phyloP scores from a whole-genome alignment of 495 filamentous ascomycete genomes.

The Hypomontagnella monticulosa region DNA sequence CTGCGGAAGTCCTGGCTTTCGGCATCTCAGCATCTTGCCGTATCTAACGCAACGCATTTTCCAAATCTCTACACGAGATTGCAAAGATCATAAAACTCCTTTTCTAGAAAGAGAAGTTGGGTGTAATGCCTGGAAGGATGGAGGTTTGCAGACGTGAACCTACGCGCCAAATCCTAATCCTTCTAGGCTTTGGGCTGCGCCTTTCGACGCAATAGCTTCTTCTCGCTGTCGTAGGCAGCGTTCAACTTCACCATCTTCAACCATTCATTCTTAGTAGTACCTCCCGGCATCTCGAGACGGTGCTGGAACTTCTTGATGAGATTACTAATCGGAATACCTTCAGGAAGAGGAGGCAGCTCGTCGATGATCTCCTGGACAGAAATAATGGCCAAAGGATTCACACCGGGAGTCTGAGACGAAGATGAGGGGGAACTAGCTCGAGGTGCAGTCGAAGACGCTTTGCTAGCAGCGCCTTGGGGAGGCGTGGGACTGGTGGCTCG shows the following conservation, averaged over 20 bases:
- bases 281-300: slow-evolving; percentile 61
- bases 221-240: slow-evolving; percentile 49
- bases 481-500: slow-evolving; percentile 61
- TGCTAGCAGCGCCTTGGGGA: slow-evolving; percentile 22
- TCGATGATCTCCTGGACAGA: slow-evolving; percentile 73
- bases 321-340: slow-evolving; percentile 70
- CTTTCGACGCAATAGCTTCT: slow-evolving; percentile 60
- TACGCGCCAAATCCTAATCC: background rate
- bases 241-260: slow-evolving; percentile 63
- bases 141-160: background rate
- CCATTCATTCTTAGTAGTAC: slow-evolving; percentile 59
- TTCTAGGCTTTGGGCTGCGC: background rate
- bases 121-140: background rate
- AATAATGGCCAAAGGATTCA: slow-evolving; percentile 19
- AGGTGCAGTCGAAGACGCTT: slow-evolving; percentile 2
- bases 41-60: slow-evolving; percentile 10
- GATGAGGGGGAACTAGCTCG: slow-evolving; percentile 53
- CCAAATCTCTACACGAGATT: background rate
- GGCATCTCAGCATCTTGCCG: background rate
- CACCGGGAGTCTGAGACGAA: slow-evolving; percentile 42
- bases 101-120: background rate
- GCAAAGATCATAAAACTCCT: background rate
- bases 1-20: background rate
- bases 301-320: slow-evolving; percentile 70
- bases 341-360: slow-evolving; percentile 66